Base-by-base conservation (phyloP, 2,329 filamentous ascomycete species). In the Sordariomycetes sp. region DNA sequence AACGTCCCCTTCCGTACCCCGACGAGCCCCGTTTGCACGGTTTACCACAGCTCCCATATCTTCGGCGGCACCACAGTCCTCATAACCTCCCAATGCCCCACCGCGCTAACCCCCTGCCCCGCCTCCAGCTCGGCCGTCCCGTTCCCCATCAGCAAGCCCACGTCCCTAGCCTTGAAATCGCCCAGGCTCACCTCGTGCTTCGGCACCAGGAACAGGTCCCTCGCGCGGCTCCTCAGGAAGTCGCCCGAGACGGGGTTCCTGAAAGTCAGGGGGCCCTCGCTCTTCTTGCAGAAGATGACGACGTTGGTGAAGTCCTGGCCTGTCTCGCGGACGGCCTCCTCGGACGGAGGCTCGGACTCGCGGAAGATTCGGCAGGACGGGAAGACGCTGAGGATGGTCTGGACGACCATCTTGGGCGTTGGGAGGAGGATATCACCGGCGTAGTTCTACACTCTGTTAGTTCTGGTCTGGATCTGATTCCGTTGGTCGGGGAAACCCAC, bases 81-180 rank as follows among this genome's bases (percentile, higher is more conserved):
- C 91, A 99, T 99, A 53, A 99, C 87, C 51, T 74, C 76, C 94
- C 94, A 99, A 73, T 99, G 94, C 11, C 88, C 88, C 57, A 88
- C 68, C 0, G 92, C 92, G 65, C 88, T 90, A 66, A 82, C 77
- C 66, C 84, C 79, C 68, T 96, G 91, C 77, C 83, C 90, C 68
- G 80, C 79, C 58, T 80, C 79, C 66, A 97, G 76, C 65, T 83
- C 79, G 7, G 76, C 76, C 25, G 87, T 89, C 61, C 87, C 81
- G 57, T 85, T 87, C 52, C 70, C 77, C 32, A 72, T 76, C 66
- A 94, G 71, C 1, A 90, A 68, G 3, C 76, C 76, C 1, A 76
- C 73, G 63, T 76, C 72, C 40, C 67, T 64, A 16, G 75, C 70
- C n/a, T 73, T 67, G 58, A 82, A 78, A 51, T 78, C 75, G 32